A percentile compares a stretch with the other conserved stretches of the same genome.
phyloP scores from a whole-genome alignment of 1,284 basidiomycete species.

The Irpex rosettiformis region DNA sequence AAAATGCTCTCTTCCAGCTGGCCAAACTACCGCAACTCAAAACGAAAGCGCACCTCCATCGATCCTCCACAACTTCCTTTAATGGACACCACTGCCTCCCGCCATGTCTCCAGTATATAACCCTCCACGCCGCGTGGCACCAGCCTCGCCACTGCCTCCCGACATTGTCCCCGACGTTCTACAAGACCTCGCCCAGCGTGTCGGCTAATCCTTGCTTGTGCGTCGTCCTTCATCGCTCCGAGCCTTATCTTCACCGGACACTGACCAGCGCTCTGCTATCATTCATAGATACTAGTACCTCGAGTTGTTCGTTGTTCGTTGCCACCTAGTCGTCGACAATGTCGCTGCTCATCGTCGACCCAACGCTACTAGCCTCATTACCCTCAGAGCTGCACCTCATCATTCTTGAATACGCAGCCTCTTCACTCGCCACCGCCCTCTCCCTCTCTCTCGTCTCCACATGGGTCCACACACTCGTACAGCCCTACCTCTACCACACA shows the following conservation, averaged over 20 bases:
- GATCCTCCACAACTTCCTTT: not conserved
- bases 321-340: conserved; percentile 10
- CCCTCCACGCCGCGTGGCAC: not conserved
- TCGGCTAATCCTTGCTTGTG: not conserved
- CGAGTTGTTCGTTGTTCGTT: not conserved
- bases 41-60: not conserved
- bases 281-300: conserved; percentile 1
- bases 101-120: not conserved
- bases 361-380: conserved; percentile 27
- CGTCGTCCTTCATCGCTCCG: not conserved
- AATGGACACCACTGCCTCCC: not conserved
- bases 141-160: not conserved
- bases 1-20: not conserved
- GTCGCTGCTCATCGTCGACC: conserved; percentile 2
- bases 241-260: not conserved
- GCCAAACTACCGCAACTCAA: not conserved
- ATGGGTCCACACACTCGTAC: conserved; percentile 30
- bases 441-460: conserved; percentile 34
- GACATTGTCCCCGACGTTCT: not conserved
- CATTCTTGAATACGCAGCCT: conserved; percentile 35
- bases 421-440: conserved; percentile 28
- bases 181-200: too few relatives aligned
- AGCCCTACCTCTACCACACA: conserved; percentile 36
- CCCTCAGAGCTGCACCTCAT: conserved; percentile 35
- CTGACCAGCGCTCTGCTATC: not conserved